These are phyloP conservation scores for Fusarium proliferatum DNA, from an alignment of 2,329 filamentous ascomycete genomes.

Conservation along the genomic window DNA sequence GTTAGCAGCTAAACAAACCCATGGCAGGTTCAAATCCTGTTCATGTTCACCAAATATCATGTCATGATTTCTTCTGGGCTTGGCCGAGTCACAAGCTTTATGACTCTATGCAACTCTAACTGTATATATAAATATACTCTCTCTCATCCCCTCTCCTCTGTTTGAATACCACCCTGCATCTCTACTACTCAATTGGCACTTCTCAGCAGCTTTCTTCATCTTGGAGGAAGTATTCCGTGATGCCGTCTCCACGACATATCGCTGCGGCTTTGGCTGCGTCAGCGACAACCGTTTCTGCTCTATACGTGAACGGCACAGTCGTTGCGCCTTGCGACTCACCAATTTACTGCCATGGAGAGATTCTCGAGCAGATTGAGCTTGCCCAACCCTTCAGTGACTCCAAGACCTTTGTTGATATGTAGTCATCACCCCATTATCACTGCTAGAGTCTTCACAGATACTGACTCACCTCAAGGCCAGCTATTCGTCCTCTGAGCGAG, in stretches of 20 bases:
- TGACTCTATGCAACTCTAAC: background rate
- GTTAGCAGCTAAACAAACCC: background rate
- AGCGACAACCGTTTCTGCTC: conserved; percentile 51
- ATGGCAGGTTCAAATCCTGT: conserved; percentile 27
- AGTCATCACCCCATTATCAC: conserved; percentile 37
- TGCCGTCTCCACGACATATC: conserved; percentile 43
- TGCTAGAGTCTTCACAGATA: conserved; percentile 12
- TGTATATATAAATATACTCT: conserved; percentile 16
- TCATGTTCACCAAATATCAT: conserved; percentile 26
- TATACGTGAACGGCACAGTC: conserved; percentile 70
- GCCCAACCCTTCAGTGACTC: conserved; percentile 73
- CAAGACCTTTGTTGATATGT: conserved; percentile 79
- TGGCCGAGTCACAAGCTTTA: conserved; percentile 18
- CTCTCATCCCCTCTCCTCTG: background rate
- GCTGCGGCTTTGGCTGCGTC: conserved; percentile 45
- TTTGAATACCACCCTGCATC: background rate
- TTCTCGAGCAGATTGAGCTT: conserved; percentile 71
- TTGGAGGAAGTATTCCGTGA: conserved; percentile 17
- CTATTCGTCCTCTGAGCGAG: conserved; percentile 66
- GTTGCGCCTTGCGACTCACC: conserved; percentile 74
- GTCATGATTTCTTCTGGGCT: conserved; percentile 35
- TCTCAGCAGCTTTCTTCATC: background rate
- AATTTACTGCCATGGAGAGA: conserved; percentile 74
- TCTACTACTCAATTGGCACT: conserved; percentile 6
- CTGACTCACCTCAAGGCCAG: conserved; percentile 59